A percentile compares a stretch with the other conserved stretches of the same genome.
These are phyloP conservation scores for Zanthoxylum bungeanum DNA, from an alignment of 345 rosid species.

Conservation along the genomic window DNA sequence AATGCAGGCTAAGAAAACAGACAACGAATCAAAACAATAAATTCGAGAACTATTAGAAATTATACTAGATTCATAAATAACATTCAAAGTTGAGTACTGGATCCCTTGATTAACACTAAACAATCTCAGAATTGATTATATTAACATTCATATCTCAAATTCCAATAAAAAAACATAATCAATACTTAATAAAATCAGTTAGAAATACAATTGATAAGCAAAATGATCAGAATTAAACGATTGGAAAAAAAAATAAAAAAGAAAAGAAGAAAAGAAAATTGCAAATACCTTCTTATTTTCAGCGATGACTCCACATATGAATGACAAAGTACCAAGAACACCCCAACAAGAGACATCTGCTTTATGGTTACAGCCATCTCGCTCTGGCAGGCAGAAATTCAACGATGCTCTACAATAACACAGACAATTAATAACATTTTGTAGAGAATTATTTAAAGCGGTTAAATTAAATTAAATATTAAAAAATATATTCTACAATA, in stretches of 20 bases:
- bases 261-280: neutral
- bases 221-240: no score
- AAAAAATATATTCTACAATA: neutral
- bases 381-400: neutral
- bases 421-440: no score
- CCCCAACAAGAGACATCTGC: constrained; percentile 54
- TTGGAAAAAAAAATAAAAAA: no score
- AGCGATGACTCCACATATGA: constrained; percentile 63
- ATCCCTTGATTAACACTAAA: no score
- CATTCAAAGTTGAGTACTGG: no score
- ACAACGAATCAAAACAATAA: constrained; percentile 4
- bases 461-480: no score
- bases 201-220: no score
- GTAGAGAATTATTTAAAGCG: neutral
- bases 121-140: no score
- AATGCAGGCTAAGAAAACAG: constrained; percentile 47
- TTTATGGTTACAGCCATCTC: constrained; percentile 61
- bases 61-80: no score
- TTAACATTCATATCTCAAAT: neutral
- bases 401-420: constrained; percentile 11
- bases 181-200: neutral
- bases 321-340: constrained; percentile 54
- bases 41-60: neutral
- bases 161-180: neutral
- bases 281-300: constrained; percentile 78